These are phyloP conservation scores for Geotrichum europaeum DNA, from an alignment of 1,139 yeast species.

Conservation along the genomic window DNA sequence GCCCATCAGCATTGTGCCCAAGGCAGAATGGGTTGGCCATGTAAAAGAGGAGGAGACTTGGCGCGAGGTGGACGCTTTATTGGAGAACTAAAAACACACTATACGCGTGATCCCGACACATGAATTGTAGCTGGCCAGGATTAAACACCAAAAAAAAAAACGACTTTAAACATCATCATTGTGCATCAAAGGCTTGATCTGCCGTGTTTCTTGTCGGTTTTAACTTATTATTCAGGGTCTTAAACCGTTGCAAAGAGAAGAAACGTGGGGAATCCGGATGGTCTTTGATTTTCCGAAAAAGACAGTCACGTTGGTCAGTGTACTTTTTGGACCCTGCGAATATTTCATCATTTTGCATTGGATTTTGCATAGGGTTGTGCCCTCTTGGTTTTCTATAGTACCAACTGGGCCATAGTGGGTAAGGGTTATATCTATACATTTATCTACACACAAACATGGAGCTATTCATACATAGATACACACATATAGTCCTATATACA, in stretches of 20 bases:
- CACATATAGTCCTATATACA: background rate
- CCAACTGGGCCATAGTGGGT: background rate
- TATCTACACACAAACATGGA: too few relatives aligned
- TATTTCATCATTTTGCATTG: background rate
- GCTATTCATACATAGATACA: too few relatives aligned
- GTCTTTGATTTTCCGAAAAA: background rate
- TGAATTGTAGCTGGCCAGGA: background rate
- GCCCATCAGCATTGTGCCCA: slow-evolving; percentile 33
- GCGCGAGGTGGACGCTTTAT: slow-evolving; percentile 23
- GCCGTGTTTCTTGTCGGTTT: background rate
- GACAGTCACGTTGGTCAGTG: background rate
- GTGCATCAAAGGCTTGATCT: too few relatives aligned
- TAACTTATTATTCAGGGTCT: background rate
- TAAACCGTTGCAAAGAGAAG: background rate
- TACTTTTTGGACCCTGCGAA: background rate
- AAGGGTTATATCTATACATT: background rate
- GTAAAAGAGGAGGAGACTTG: slow-evolving; percentile 33
- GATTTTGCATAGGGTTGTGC: background rate
- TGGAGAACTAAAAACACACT: background rate
- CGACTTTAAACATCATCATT: background rate
- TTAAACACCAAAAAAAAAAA: background rate
- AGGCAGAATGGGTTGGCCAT: slow-evolving; percentile 35
- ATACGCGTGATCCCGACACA: background rate
- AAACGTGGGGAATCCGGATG: background rate
- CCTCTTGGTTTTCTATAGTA: background rate